Evolutionary conservation across 2,329 filamentous ascomycete species (phyloP), one percentile per base, ranked within the genome.

Genomic region (Verticillium albo-atrum): DNA sequence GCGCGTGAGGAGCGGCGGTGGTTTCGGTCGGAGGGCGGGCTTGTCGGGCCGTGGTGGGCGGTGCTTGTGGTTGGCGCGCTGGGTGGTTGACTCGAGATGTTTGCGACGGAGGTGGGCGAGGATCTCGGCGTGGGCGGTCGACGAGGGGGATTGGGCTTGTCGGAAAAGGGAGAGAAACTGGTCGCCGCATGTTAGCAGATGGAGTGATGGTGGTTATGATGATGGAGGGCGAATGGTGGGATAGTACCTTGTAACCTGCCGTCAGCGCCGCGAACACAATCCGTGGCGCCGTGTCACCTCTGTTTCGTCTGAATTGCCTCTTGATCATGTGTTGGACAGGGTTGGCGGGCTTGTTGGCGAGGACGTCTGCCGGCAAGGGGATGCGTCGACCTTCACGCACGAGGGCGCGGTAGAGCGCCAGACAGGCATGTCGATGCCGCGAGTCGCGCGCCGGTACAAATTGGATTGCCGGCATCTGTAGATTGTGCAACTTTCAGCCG

Each of bases 391-490:
- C 85, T 73, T 85, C 81, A 62, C 79, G 79, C 57, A 92, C 75
- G 58, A 94, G 83, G 35, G 89, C 86, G 63, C 88, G 83, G 75
- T 89, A 93, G 55, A 94, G 84, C 56, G 89, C 88, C 63, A 90
- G 81, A 69, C 85, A 82, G 68, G 83, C 83, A 67, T 68, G 70
- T 62, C 83, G 78, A 68, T 86, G 83, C 62, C 81, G 79, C 66
- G 80, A 78, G 62, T 76, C 77, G 60, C 75, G 77, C 61, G 79
- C 77, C 32, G 83, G 80, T 51, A 82, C 63, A 60, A 81, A 80
- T 23, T 50, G 42, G 35, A 57, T 64, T 4, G 53, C 30, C 12
- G 58, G 52, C 42, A 50, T 50, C 4, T 50, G 42, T 50, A n/a
- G 42, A 10, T 12, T 4, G 3, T 4, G 14, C 34, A 17, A 20